Percentiles rank a stretch among this genome's conserved stretches.
These are phyloP conservation scores for Ballota nigra DNA, from an alignment of 257 asterid genomes.

Conservation along the genomic window DNA sequence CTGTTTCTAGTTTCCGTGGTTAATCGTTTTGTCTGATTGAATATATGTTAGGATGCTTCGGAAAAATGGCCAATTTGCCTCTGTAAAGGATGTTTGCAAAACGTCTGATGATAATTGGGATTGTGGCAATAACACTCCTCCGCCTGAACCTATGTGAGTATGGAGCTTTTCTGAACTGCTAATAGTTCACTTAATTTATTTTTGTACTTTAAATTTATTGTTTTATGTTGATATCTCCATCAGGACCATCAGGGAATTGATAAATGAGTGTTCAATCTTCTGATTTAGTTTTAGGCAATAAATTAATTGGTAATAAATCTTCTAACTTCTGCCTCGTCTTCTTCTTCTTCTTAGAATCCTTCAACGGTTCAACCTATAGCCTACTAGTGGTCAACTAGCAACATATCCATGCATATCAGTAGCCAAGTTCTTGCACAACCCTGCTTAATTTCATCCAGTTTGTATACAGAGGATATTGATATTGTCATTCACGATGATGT, in stretches of 20 bases:
- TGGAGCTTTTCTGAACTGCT: conserved; percentile 22
- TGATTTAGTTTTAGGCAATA: neutral
- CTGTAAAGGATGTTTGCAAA: conserved; percentile 31
- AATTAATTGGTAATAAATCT: neutral
- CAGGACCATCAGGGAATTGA: neutral
- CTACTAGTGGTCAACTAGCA: neutral
- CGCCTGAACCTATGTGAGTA: conserved; percentile 37
- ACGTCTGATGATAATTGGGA: conserved; percentile 30
- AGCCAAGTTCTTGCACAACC: neutral
- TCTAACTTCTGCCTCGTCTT: neutral
- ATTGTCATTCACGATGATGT: neutral
- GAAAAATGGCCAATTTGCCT: conserved; percentile 53
- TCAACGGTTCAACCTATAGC: neutral
- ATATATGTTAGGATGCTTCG: conserved; percentile 44
- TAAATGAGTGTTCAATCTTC: neutral
- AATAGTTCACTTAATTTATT: neutral
- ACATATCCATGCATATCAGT: neutral
- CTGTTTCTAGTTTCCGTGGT: neutral
- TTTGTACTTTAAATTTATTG: neutral
- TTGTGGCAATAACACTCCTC: conserved; percentile 32
- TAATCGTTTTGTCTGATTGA: conserved; percentile 10
- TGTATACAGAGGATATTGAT: neutral
- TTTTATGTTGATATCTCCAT: neutral
- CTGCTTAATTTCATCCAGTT: neutral
- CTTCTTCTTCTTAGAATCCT: neutral